These are phyloP conservation scores for Endothia cerciana DNA, from an alignment of 2,329 filamentous ascomycete genomes.

Conservation along the genomic window DNA sequence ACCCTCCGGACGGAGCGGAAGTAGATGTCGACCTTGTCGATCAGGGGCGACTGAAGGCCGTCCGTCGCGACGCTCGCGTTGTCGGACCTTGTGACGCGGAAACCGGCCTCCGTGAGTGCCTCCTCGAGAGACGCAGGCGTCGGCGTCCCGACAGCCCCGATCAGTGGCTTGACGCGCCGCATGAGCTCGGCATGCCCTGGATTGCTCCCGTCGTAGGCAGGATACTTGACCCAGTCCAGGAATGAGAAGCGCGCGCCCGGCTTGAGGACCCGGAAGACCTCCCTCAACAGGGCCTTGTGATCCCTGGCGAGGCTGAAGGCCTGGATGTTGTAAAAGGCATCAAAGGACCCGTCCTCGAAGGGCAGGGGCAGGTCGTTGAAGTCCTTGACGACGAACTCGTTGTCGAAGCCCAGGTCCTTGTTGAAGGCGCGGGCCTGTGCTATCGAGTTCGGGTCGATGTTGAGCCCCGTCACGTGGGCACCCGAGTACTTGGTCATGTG, in stretches of 20 bases:
- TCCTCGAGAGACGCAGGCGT: constrained; percentile 51
- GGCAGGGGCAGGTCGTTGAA: constrained; percentile 57
- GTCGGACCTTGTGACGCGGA: constrained; percentile 51
- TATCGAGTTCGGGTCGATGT: constrained; percentile 58
- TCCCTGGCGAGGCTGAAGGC: constrained; percentile 58
- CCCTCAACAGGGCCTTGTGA: constrained; percentile 48
- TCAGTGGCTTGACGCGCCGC: constrained; percentile 58
- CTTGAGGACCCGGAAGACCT: constrained; percentile 53
- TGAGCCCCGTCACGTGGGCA: constrained; percentile 53
- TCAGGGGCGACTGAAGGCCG: constrained; percentile 55
- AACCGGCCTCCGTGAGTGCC: constrained; percentile 51
- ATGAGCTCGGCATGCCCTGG: constrained; percentile 54
- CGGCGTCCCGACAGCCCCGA: constrained; percentile 58
- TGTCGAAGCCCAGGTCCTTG: constrained; percentile 46
- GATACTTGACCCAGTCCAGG: constrained; percentile 57
- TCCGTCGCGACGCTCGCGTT: constrained; percentile 52
- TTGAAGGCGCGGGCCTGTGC: constrained; percentile 51
- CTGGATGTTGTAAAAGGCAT: constrained; percentile 62
- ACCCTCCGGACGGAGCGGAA: constrained; percentile 54
- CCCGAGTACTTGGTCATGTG: constrained; percentile 55
- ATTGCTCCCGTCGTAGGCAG: constrained; percentile 51
- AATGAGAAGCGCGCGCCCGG: constrained; percentile 55
- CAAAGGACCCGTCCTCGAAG: constrained; percentile 52
- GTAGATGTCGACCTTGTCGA: constrained; percentile 58
- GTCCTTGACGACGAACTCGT: constrained; percentile 54